These are phyloP conservation scores for Acer yangbiense DNA, from an alignment of 345 rosid genomes.

Conservation along the genomic window DNA sequence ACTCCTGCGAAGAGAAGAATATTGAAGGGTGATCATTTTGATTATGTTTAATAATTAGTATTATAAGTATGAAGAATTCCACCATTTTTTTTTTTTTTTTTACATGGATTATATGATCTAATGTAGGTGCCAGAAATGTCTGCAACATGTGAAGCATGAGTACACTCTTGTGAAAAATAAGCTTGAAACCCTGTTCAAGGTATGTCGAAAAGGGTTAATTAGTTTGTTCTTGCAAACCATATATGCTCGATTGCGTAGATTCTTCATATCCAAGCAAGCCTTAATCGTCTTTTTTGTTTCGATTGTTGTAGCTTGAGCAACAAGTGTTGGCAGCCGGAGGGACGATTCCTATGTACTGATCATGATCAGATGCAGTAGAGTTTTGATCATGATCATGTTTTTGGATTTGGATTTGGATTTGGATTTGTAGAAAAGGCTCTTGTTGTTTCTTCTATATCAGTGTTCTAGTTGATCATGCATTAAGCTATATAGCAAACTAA, in stretches of 20 bases:
- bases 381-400: slow-evolving; percentile 9
- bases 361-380: not conserved
- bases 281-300: slow-evolving; percentile 3
- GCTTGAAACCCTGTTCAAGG: slow-evolving; percentile 65
- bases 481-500: slow-evolving; percentile 16
- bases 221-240: not conserved
- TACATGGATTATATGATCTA: slow-evolving; percentile 8
- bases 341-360: slow-evolving; percentile 35
- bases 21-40: slow-evolving; percentile 44
- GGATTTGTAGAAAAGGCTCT: slow-evolving; percentile 12
- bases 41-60: not conserved
- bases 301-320: slow-evolving; percentile 50
- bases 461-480: slow-evolving; percentile 8
- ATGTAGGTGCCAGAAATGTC: slow-evolving; percentile 57
- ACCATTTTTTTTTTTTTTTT: not conserved
- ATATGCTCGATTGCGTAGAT: not conserved
- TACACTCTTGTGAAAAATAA: slow-evolving; percentile 51
- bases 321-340: slow-evolving; percentile 56
- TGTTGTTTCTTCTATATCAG: slow-evolving; percentile 1
- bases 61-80: not conserved
- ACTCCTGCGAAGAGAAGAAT: slow-evolving; percentile 45
- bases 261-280: not conserved
- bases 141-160: slow-evolving; percentile 62
- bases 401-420: slow-evolving; percentile 15
- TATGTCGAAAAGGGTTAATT: slow-evolving; percentile 11